Evolutionary conservation across 1,284 basidiomycete species (phyloP), one percentile per base, ranked within the genome.

Genomic region (Naganishia liquefaciens): DNA sequence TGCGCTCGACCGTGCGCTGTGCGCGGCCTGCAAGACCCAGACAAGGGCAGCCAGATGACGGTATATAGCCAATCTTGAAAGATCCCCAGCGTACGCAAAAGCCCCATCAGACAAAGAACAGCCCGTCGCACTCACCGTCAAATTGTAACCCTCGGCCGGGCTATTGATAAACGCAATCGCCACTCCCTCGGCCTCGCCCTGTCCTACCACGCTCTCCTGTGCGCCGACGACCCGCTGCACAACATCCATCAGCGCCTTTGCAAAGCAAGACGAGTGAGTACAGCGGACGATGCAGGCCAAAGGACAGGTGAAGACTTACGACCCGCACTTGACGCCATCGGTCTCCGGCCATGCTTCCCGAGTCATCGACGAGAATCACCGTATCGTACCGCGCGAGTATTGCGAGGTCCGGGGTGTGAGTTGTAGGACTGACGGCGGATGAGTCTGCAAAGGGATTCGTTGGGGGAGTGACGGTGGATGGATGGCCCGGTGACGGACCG

Each of bases 401-500:
- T 58, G 77, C 72, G 7, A 60, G 28, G 21, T 60, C 55, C 3
- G 55, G 44, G 19, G 17, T 7, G 2, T 49, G n/a, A 11, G 7
- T 49, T 15, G n/a, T 1, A 3, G 13, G 70, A 3, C 64, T 17
- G 27, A 40, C 11, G 2, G 21, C 46, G 21, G 43, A 43, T 27
- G 15, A 25, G 21, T 44, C n/a, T 54, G 54, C 15, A 54, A 55
- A 54, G 21, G 62, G 50, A 46, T 44, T 46, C 40, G 33, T 9
- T 60, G 63, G n/a, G n/a, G n/a, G n/a, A n/a, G n/a, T n/a, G n/a
- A n/a, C 11, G 60, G 30, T 37, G 10, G 33, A 10, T 42, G n/a
- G 21, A 46, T 54, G 60, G 11, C 67, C 54, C 2, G 73, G 71
- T 17, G 71, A 70, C 88, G 25, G 89, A 88, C 73, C 83, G 77